Percentiles rank a stretch among this genome's conserved stretches.
Evolutionary conservation across 495 filamentous ascomycete species (phyloP).

Genomic region (Lasiosphaeriaceae sp.): DNA sequence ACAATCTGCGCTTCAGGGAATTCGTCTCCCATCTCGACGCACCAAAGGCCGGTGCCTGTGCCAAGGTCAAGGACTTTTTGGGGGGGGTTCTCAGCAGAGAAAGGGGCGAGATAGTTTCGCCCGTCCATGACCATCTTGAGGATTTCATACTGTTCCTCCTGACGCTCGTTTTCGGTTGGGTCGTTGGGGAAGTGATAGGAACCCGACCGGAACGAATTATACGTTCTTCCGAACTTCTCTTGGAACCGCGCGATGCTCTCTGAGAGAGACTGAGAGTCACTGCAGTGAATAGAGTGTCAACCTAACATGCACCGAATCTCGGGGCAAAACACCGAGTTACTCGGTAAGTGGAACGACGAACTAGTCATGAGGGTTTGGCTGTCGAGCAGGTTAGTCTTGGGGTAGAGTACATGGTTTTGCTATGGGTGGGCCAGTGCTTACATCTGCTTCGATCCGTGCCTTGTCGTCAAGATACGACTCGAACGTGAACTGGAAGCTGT

Average conservation of each 20-base stretch:
- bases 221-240: conserved; percentile 60
- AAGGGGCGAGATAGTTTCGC: conserved; percentile 56
- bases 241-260: conserved; percentile 42
- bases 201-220: conserved; percentile 53
- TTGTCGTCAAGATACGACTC: conserved; percentile 26
- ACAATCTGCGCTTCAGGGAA: conserved; percentile 39
- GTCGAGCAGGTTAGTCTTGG: background rate
- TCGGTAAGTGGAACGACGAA: background rate
- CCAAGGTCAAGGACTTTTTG: conserved; percentile 63
- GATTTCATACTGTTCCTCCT: conserved; percentile 60
- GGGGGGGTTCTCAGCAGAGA: conserved; percentile 39
- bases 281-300: conserved; percentile 5
- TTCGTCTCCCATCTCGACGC: conserved; percentile 43
- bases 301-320: background rate
- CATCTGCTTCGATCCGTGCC: conserved; percentile 27
- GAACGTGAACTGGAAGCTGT: conserved; percentile 32
- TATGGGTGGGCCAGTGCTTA: background rate
- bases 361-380: conserved; percentile 16
- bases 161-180: conserved; percentile 45
- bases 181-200: conserved; percentile 62
- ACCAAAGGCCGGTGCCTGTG: conserved; percentile 59
- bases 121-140: conserved; percentile 50
- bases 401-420: too few relatives aligned
- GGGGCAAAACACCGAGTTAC: background rate
- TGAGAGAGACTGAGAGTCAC: conserved; percentile 33